These are phyloP conservation scores for Coemansia sp. DNA, from an alignment of 192 early-diverging fungal species.

Conservation along the genomic window DNA sequence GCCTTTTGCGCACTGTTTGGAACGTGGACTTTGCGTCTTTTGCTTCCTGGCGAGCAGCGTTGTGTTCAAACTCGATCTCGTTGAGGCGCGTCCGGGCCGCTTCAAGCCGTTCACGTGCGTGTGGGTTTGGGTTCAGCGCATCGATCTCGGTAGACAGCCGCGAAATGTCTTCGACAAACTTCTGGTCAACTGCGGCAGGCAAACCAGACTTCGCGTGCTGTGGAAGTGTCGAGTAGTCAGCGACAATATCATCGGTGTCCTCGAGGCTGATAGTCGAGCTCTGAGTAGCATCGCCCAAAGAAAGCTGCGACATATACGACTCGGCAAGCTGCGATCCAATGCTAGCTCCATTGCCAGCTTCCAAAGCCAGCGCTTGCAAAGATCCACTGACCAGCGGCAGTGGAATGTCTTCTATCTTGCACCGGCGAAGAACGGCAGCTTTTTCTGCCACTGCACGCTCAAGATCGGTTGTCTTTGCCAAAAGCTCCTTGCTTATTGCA, in stretches of 20 bases:
- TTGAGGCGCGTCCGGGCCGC: constrained; percentile 78
- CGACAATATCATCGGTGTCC: constrained; percentile 32
- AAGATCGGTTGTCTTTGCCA: constrained; percentile 59
- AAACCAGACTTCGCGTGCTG: constrained; percentile 21
- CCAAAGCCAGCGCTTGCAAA: constrained; percentile 74
- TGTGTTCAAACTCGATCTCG: constrained; percentile 84
- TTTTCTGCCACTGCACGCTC: constrained; percentile 78
- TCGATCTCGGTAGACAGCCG: constrained; percentile 63
- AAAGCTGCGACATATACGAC: constrained; percentile 47
- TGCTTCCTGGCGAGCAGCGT: constrained; percentile 75
- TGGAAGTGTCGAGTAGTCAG: constrained; percentile 42
- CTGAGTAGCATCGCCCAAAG: constrained; percentile 49
- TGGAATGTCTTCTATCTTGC: constrained; percentile 93
- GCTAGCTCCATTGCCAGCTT: constrained; percentile 56
- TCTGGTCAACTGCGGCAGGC: constrained; percentile 33
- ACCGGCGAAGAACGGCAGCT: constrained; percentile 77
- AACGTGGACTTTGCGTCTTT: constrained; percentile 84
- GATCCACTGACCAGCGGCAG: constrained; percentile 77
- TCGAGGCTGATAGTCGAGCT: constrained; percentile 23
- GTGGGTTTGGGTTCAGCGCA: constrained; percentile 87
- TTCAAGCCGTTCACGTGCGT: constrained; percentile 84
- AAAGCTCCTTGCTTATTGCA: constrained; percentile 41
- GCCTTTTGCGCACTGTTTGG: constrained; percentile 65
- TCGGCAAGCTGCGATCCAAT: constrained; percentile 36
- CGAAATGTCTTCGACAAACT: constrained; percentile 31